These are phyloP conservation scores for Diaporthe capsici DNA, from an alignment of 2,329 filamentous ascomycete genomes.

Conservation along the genomic window DNA sequence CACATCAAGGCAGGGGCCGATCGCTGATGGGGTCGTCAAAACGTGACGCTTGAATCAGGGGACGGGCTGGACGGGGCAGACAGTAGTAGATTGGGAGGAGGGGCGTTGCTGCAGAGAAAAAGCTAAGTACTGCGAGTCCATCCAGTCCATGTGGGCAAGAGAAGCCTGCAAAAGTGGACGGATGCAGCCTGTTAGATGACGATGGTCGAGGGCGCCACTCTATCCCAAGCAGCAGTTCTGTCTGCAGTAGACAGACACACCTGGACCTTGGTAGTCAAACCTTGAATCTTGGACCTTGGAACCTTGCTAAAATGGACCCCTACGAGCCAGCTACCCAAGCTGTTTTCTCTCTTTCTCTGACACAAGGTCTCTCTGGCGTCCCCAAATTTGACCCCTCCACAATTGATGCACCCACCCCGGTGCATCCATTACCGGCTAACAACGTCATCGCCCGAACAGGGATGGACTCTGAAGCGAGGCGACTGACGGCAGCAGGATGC, in stretches of 20 bases:
- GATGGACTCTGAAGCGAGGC: background rate
- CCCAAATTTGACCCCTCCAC: slow-evolving; percentile 12
- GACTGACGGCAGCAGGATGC: background rate
- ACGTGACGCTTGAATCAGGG: slow-evolving; percentile 29
- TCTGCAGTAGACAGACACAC: background rate
- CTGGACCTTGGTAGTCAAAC: slow-evolving; percentile 6
- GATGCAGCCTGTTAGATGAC: slow-evolving; percentile 24
- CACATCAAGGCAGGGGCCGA: slow-evolving; percentile 19
- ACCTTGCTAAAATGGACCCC: background rate
- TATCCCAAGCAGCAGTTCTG: slow-evolving; percentile 11
- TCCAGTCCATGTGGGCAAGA: background rate
- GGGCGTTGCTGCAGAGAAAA: background rate
- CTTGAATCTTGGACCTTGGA: slow-evolving; percentile 13
- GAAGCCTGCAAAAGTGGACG: slow-evolving; percentile 23
- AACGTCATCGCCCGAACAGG: slow-evolving; percentile 25
- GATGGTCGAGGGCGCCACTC: slow-evolving; percentile 17
- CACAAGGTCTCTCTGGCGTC: background rate
- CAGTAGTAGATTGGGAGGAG: background rate
- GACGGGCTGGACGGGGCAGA: background rate
- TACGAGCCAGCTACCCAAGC: background rate
- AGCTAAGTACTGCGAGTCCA: background rate
- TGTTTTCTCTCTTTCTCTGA: slow-evolving; percentile 5
- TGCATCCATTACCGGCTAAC: background rate
- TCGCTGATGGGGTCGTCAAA: slow-evolving; percentile 24
- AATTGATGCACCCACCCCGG: slow-evolving; percentile 4